phyloP scores from a whole-genome alignment of 139 green algal species.

The Dunaliella primolecta region DNA sequence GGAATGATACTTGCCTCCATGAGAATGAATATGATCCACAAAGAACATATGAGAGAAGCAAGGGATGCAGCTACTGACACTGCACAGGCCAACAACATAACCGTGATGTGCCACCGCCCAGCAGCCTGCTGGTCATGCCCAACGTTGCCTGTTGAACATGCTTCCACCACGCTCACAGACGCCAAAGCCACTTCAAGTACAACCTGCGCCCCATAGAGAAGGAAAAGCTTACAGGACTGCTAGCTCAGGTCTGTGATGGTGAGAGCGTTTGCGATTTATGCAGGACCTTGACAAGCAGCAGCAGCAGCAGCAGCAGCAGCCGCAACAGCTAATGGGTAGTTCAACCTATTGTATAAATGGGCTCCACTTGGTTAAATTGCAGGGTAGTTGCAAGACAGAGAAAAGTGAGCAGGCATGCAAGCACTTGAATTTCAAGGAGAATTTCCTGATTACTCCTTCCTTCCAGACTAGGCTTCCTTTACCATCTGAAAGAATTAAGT shows the following conservation, averaged over 20 bases:
- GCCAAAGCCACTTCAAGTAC: background rate
- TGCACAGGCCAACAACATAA: background rate
- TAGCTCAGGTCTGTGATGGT: too few species aligned
- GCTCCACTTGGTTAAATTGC: too few species aligned
- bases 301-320: background rate
- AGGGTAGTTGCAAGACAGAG: too few species aligned
- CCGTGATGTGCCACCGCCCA: background rate
- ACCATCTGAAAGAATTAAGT: too few species aligned
- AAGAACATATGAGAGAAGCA: background rate
- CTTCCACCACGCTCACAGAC: background rate
- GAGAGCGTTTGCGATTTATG: background rate
- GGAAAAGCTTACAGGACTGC: too few species aligned
- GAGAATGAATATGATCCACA: background rate
- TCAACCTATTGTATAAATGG: too few species aligned
- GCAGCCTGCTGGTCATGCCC: background rate
- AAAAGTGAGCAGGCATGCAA: background rate
- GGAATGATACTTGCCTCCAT: background rate
- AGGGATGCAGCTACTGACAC: background rate
- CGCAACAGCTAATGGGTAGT: background rate
- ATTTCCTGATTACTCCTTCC: background rate
- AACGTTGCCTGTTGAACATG: background rate
- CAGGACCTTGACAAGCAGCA: background rate
- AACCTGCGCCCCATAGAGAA: too few species aligned
- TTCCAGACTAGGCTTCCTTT: too few species aligned
- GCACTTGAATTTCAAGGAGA: background rate